These are phyloP conservation scores for Apiospora aurea DNA, from an alignment of 2,329 filamentous ascomycete genomes.

Conservation along the genomic window DNA sequence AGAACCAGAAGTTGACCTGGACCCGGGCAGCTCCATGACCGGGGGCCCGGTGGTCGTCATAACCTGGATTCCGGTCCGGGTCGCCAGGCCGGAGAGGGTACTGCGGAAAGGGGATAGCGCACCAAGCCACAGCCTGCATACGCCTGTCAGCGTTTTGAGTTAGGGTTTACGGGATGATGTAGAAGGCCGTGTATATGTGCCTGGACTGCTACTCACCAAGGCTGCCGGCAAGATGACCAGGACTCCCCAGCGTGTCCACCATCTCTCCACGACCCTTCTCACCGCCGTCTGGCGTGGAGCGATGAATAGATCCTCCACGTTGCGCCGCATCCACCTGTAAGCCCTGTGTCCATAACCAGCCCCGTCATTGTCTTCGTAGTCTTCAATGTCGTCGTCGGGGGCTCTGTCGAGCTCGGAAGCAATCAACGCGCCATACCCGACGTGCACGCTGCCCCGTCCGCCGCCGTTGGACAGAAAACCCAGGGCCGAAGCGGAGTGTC, in stretches of 20 bases:
- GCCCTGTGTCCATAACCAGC: slow-evolving; percentile 44
- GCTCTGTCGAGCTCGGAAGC: slow-evolving; percentile 49
- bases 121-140: slow-evolving; percentile 67
- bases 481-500: slow-evolving; percentile 42
- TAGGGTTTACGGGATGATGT: slow-evolving; percentile 11
- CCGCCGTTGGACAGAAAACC: slow-evolving; percentile 46
- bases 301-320: slow-evolving; percentile 63
- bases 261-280: slow-evolving; percentile 63
- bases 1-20: slow-evolving; percentile 75
- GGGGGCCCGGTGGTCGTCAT: slow-evolving; percentile 53
- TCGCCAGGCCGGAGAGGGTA: slow-evolving; percentile 60
- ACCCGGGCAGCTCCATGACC: slow-evolving; percentile 70
- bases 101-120: slow-evolving; percentile 69
- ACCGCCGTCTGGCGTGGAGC: slow-evolving; percentile 66
- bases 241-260: slow-evolving; percentile 69
- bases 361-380: slow-evolving; percentile 36
- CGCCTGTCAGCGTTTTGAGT: neutral
- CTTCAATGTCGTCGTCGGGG: slow-evolving; percentile 41
- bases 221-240: slow-evolving; percentile 67
- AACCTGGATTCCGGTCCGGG: slow-evolving; percentile 41
- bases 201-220: slow-evolving; percentile 54
- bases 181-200: neutral
- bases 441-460: slow-evolving; percentile 60
- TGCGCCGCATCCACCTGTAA: slow-evolving; percentile 43
- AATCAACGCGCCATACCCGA: slow-evolving; percentile 62